These are phyloP conservation scores for Gossypium gossypioides DNA, from an alignment of 441 rosid genomes.

Conservation along the genomic window DNA sequence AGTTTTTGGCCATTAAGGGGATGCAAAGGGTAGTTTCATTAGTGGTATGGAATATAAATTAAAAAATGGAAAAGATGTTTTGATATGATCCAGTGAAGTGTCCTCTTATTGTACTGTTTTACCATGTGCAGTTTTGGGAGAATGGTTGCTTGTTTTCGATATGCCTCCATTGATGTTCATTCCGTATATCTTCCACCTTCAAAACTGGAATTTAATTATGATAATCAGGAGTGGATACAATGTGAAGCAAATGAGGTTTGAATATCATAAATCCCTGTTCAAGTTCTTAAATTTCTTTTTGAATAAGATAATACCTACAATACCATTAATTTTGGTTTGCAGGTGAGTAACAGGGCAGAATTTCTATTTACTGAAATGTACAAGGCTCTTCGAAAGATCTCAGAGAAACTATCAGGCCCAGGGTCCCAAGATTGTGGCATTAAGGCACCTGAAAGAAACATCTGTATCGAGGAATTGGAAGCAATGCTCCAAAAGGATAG, in stretches of 20 bases:
- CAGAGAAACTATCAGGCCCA: slow-evolving; percentile 26
- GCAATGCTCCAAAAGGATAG: slow-evolving; percentile 42
- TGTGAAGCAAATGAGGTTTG: slow-evolving; percentile 37
- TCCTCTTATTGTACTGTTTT: slow-evolving; percentile 18
- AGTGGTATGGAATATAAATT: not conserved
- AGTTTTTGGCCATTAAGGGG: not conserved
- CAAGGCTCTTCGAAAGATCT: slow-evolving; percentile 39
- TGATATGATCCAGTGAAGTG: not conserved
- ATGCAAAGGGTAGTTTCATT: not conserved
- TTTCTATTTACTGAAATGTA: slow-evolving; percentile 45
- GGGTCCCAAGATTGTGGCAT: slow-evolving; percentile 26
- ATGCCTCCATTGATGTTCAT: slow-evolving; percentile 59
- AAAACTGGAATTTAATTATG: slow-evolving; percentile 48
- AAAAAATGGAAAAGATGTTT: not conserved
- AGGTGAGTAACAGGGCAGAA: slow-evolving; percentile 46
- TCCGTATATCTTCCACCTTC: slow-evolving; percentile 59
- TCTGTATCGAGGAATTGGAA: slow-evolving; percentile 38
- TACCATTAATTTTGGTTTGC: slow-evolving; percentile 15
- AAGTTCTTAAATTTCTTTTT: slow-evolving; percentile 1
- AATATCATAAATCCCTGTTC: slow-evolving; percentile 13
- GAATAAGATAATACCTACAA: slow-evolving; percentile 11
- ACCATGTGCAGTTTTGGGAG: slow-evolving; percentile 45
- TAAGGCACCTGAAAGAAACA: slow-evolving; percentile 21
- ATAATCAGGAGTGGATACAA: slow-evolving; percentile 48
- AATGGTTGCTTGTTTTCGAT: slow-evolving; percentile 74